phyloP scores from a whole-genome alignment of 768 basidiomycete genomes.

The Naematelia aurantialba region DNA sequence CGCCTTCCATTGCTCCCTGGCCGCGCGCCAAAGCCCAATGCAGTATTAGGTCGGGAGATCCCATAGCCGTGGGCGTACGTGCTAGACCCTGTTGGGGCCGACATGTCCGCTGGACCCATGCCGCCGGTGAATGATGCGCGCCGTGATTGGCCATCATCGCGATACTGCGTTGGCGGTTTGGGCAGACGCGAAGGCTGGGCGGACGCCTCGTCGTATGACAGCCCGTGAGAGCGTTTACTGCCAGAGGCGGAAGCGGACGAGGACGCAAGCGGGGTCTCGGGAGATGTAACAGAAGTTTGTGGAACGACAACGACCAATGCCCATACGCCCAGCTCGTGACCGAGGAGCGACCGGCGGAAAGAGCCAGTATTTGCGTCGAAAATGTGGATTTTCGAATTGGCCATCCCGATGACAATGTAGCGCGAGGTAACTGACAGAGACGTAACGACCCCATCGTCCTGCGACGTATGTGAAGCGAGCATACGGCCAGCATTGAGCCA shows the following conservation, averaged over 20 bases:
- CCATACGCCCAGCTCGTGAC: conserved; percentile 91
- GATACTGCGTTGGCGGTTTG: conserved; percentile 5
- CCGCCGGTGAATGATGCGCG: conserved; percentile 23
- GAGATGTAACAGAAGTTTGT: background rate
- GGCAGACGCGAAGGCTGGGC: background rate
- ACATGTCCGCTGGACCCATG: background rate
- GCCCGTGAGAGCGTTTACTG: background rate
- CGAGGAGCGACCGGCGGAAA: conserved; percentile 69
- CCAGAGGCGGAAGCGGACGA: background rate
- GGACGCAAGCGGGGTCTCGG: background rate
- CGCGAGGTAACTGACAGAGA: conserved; percentile 76
- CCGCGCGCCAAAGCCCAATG: background rate
- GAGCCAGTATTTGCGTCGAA: conserved; percentile 77
- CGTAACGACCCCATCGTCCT: conserved; percentile 71
- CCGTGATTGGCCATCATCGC: conserved; percentile 27
- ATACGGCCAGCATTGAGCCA: conserved; percentile 74
- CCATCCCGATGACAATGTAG: conserved; percentile 84
- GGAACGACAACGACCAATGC: conserved; percentile 72
- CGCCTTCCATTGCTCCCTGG: background rate
- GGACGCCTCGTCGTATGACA: background rate
- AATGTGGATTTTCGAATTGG: conserved; percentile 76
- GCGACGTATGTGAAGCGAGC: conserved; percentile 60
- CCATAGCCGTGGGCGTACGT: background rate
- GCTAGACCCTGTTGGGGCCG: background rate
- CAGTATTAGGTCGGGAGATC: conserved; percentile 9